These are phyloP conservation scores for Venturia carpophila DNA, from an alignment of 2,329 filamentous ascomycete genomes.

Conservation along the genomic window DNA sequence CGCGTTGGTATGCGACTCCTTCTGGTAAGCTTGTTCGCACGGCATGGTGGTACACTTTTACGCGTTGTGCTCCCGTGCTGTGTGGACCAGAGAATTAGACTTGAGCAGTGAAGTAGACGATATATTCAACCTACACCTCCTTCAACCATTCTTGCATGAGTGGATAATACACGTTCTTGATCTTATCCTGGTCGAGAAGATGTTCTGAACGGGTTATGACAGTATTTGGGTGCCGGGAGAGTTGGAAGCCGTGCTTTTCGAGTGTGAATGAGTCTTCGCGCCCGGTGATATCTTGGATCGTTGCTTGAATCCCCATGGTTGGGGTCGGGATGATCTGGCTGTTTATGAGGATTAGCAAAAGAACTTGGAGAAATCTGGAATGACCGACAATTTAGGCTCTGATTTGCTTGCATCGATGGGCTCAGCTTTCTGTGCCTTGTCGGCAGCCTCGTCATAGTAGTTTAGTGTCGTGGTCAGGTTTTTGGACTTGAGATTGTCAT, in stretches of 20 bases:
- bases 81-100: not conserved
- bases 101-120: not conserved
- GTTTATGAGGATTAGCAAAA: not conserved
- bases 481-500: not conserved
- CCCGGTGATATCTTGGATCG: constrained; percentile 17
- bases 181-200: constrained; percentile 16
- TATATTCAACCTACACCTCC: constrained; percentile 12
- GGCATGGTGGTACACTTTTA: constrained; percentile 17
- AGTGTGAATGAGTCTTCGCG: constrained; percentile 17
- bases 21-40: constrained; percentile 6
- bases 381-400: constrained; percentile 12
- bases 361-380: not conserved
- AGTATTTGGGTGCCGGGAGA: constrained; percentile 9
- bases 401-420: not conserved
- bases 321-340: constrained; percentile 17
- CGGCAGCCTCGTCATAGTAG: constrained; percentile 16
- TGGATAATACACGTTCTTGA: constrained; percentile 18
- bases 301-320: constrained; percentile 12
- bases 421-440: constrained; percentile 1
- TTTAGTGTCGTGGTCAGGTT: constrained; percentile 2
- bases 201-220: constrained; percentile 15
- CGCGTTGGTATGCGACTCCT: not conserved
- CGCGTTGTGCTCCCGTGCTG: constrained; percentile 18
- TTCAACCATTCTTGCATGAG: constrained; percentile 18
- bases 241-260: constrained; percentile 17